A percentile compares a stretch with the other conserved stretches of the same genome.
Conservation (phyloP, 371 early-diverging fungal species). For the Mortierella sp. region DNA sequence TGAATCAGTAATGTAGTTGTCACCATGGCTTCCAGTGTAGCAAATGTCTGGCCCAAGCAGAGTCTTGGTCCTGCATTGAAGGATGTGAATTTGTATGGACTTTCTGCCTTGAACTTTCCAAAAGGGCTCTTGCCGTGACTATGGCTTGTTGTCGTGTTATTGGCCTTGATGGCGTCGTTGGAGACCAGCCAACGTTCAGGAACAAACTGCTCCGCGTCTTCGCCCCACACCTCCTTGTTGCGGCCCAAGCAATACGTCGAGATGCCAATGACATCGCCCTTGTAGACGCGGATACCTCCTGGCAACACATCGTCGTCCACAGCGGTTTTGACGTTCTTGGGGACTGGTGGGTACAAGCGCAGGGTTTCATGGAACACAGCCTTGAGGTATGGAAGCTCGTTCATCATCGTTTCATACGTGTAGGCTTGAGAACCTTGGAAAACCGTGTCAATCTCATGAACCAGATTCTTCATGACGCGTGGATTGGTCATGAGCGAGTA, state of each 20-base stretch:
- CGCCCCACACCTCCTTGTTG: conserved; percentile 68
- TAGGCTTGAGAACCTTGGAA: conserved; percentile 17
- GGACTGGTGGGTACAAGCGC: conserved; percentile 55
- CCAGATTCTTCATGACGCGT: conserved; percentile 33
- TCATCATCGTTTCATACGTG: conserved; percentile 50
- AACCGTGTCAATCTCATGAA: conserved; percentile 31
- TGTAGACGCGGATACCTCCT: conserved; percentile 61
- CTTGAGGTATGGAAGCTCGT: conserved; percentile 49
- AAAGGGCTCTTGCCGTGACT: no score
- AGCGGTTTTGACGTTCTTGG: conserved; percentile 51
- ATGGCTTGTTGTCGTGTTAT: no score
- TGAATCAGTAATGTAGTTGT: conserved; percentile 41
- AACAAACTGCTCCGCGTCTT: conserved; percentile 68
- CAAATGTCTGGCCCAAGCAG: conserved; percentile 54
- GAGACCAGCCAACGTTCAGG: conserved; percentile 71
- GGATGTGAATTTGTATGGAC: conserved; percentile 54
- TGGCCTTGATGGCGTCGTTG: no score
- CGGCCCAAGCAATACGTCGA: conserved; percentile 60
- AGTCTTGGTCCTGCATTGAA: conserved; percentile 54
- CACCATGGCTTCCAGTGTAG: conserved; percentile 50
- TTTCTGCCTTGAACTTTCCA: conserved; percentile 45
- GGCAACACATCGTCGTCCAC: conserved; percentile 61
- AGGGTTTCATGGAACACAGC: conserved; percentile 59
- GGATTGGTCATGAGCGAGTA: conserved; percentile 44
- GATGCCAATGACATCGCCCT: conserved; percentile 61